A percentile compares a stretch with the other conserved stretches of the same genome.
Evolutionary conservation across 2,329 filamentous ascomycete genomes (phyloP).

Genomic region (Microsporum canis): DNA sequence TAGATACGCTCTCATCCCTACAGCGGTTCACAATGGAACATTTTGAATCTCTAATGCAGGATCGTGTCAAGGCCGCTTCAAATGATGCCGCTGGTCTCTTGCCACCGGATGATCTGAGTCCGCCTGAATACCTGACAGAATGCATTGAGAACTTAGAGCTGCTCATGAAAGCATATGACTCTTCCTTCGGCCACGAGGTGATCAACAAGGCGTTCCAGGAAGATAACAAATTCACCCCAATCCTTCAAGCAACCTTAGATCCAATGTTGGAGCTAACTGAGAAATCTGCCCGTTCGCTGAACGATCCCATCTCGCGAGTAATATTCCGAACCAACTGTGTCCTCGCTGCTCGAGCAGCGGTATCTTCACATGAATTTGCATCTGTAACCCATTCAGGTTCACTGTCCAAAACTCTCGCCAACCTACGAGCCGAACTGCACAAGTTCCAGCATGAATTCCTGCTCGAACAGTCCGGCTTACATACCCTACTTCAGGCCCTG

Average conservation of each 20-base stretch:
- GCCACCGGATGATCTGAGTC: conserved; percentile 59
- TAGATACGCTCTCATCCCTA: conserved; percentile 56
- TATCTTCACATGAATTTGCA: conserved; percentile 48
- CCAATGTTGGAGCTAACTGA: conserved; percentile 62
- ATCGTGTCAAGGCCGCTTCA: conserved; percentile 54
- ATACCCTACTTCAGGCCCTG: conserved; percentile 50
- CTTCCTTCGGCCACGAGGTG: conserved; percentile 48
- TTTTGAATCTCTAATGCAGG: conserved; percentile 69
- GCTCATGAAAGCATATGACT: conserved; percentile 79
- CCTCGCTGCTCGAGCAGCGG: conserved; percentile 29
- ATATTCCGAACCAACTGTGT: conserved; percentile 40
- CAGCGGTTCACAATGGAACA: conserved; percentile 69
- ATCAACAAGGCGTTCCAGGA: conserved; percentile 42
- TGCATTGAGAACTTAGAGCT: conserved; percentile 64
- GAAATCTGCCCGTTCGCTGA: conserved; percentile 40
- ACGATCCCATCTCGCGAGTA: conserved; percentile 34
- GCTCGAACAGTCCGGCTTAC: conserved; percentile 61
- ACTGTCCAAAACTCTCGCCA: conserved; percentile 44
- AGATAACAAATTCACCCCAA: conserved; percentile 59
- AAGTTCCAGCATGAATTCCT: conserved; percentile 63
- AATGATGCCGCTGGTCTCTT: conserved; percentile 61
- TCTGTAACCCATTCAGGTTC: conserved; percentile 45
- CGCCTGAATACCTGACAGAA: conserved; percentile 70
- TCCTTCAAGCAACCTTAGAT: conserved; percentile 69
- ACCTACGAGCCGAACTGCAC: conserved; percentile 43